Base-by-base conservation (phyloP, 371 early-diverging fungal species). In the Entomophthora muscae region DNA sequence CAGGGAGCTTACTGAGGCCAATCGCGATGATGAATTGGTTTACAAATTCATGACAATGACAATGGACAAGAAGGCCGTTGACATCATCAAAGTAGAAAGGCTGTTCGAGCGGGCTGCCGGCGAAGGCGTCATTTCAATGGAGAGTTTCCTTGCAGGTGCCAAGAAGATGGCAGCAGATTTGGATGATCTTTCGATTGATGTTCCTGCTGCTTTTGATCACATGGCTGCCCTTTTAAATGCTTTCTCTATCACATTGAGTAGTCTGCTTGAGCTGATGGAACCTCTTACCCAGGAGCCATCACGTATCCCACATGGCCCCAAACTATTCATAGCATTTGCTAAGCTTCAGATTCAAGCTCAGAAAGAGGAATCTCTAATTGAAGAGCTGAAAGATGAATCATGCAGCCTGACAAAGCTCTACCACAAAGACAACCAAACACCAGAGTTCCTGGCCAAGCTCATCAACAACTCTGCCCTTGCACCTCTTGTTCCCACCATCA, bases 181-280 rank as follows among this genome's bases (percentile, higher is more conserved):
- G 61, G 84, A 86, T 63, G 94, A 93, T 68, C 75, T 86, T 57
- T 76, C 81, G 21, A 78, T 83, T 55, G 94, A 93, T 76, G 83
- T 85, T 10, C 94, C 94, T 32, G 77, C 80, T 56, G 85, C 83
- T 26, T 83, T 76, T 70, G 76, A 76, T 61, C 78, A 76, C 78
- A 77, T 85, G 62, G 83, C 83, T 55, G 72, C 72, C 61, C 66
- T 90, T 22, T n/a, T 52, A 10, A 22, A 13, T 21, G 42, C 24
- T 24, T n/a, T 33, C 24, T 24, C 22, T 12, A 51, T 62, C 54
- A 56, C 30, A 31, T 10, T 63, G 5, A 31, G 32, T n/a, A 0
- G 33, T 22, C n/a, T 28, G n/a, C 1, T 3, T 17, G n/a, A 2
- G 30, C 7, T 23, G n/a, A 57, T 21, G 27, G 22, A 65, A 23